A percentile compares a stretch with the other conserved stretches of the same genome.
Evolutionary conservation across 2,329 filamentous ascomycete genomes (phyloP).

Genomic region (Alternaria brassicae): DNA sequence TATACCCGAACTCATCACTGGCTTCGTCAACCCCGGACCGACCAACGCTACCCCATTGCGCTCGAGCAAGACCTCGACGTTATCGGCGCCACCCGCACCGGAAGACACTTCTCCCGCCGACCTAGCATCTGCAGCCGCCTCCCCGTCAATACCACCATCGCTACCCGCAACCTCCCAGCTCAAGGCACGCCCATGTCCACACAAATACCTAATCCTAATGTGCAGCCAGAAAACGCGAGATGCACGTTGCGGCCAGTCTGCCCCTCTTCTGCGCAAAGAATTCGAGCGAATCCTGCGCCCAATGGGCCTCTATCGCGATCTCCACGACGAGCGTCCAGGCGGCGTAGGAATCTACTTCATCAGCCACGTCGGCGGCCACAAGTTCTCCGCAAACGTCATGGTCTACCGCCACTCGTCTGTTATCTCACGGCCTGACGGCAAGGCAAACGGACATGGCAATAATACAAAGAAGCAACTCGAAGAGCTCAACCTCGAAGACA

Average conservation of each 20-base stretch:
- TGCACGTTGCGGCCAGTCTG: constrained; percentile 91
- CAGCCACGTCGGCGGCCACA: constrained; percentile 94
- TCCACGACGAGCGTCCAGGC: constrained; percentile 86
- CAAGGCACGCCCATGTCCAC: constrained; percentile 72
- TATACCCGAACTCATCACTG: constrained; percentile 73
- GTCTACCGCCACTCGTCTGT: constrained; percentile 72
- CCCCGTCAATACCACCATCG: constrained; percentile 32
- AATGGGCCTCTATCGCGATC: constrained; percentile 82
- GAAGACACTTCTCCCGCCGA: constrained; percentile 25
- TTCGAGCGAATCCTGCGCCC: constrained; percentile 88
- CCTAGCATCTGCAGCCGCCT: constrained; percentile 9
- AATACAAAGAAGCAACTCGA: constrained; percentile 46
- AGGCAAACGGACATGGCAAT: constrained; percentile 30
- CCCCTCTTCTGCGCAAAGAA: constrained; percentile 85
- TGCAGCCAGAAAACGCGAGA: constrained; percentile 96
- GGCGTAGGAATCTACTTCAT: constrained; percentile 97
- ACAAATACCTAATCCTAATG: constrained; percentile 86
- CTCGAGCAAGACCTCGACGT: constrained; percentile 18
- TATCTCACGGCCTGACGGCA: constrained; percentile 23
- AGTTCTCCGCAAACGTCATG: constrained; percentile 94
- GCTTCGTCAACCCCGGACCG: constrained; percentile 73
- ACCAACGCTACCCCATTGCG: constrained; percentile 73
- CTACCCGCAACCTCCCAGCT: constrained; percentile 52
- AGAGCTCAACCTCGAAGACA: constrained; percentile 49
- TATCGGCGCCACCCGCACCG: constrained; percentile 15